A percentile compares a stretch with the other conserved stretches of the same genome.
These are phyloP conservation scores for Cyclospora cayetanensis DNA, from an alignment of 169 alveolate genomes.

Conservation along the genomic window DNA sequence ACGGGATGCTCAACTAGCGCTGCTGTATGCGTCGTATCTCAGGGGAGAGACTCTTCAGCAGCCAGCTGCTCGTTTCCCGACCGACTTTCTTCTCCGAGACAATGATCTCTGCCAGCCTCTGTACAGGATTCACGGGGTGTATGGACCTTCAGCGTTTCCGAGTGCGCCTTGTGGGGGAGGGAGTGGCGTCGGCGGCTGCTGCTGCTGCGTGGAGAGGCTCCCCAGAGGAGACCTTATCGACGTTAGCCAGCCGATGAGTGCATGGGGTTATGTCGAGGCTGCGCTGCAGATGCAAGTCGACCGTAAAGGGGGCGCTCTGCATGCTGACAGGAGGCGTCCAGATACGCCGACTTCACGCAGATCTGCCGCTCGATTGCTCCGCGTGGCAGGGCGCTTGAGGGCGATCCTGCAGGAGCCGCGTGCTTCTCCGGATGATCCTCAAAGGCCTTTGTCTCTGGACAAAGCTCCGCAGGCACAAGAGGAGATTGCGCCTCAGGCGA, in stretches of 20 bases:
- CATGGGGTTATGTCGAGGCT: constrained; percentile 11
- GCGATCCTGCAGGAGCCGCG: too few species aligned
- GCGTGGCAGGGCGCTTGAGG: too few species aligned
- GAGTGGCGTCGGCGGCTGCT: not conserved
- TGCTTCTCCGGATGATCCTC: too few species aligned
- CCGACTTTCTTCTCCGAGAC: not conserved
- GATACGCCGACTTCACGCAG: too few species aligned
- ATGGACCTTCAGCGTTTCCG: constrained; percentile 30
- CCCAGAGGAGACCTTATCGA: not conserved
- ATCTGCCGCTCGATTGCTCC: too few species aligned
- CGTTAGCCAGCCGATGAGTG: not conserved
- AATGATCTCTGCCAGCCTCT: constrained; percentile 61
- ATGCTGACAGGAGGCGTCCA: too few species aligned
- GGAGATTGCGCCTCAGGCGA: too few species aligned
- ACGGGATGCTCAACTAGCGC: not conserved
- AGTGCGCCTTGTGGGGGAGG: not conserved
- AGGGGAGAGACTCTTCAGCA: not conserved
- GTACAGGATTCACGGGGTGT: not conserved
- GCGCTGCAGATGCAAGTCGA: constrained; percentile 17
- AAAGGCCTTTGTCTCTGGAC: too few species aligned
- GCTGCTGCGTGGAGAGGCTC: not conserved
- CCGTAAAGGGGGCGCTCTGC: too few species aligned
- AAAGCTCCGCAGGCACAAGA: too few species aligned
- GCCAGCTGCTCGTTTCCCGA: not conserved
- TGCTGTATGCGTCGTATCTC: not conserved